Evolutionary conservation across 805 yeast species (phyloP).

Genomic region (Helenozyma rhizophorensis): DNA sequence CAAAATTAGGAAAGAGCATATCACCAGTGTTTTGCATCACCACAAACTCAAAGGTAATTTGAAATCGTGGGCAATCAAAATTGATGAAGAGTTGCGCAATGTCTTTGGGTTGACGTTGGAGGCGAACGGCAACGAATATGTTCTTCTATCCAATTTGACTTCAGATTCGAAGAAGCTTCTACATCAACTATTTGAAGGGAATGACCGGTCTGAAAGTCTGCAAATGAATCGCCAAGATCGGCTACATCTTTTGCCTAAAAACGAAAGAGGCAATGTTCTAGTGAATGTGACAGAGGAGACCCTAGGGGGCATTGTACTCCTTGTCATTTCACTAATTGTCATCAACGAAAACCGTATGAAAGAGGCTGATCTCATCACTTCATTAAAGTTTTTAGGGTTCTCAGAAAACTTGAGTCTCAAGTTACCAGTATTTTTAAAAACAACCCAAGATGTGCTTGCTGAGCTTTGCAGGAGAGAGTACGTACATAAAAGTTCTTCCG

Average conservation of each 20-base stretch:
- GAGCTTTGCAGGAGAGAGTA: conserved; percentile 31
- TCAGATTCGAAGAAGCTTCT: conserved; percentile 19
- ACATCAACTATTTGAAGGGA: conserved; percentile 21
- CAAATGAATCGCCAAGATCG: conserved; percentile 1
- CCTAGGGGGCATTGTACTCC: conserved; percentile 26
- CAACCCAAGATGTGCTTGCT: conserved; percentile 18
- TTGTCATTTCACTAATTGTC: conserved; percentile 26
- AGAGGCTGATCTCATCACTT: conserved; percentile 21
- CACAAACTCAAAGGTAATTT: conserved; percentile 15
- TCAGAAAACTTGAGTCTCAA: conserved; percentile 15
- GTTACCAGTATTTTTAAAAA: conserved; percentile 20
- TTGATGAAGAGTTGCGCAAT: conserved; percentile 15
- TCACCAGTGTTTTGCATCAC: conserved; percentile 8
- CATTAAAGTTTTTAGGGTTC: conserved; percentile 23
- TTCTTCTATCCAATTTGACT: conserved; percentile 19
- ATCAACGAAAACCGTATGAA: conserved; percentile 28
- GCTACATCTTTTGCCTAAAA: conserved; percentile 19
- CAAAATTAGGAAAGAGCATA: conserved; percentile 12
- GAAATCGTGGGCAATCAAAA: conserved; percentile 18
- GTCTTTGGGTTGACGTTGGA: conserved; percentile 26
- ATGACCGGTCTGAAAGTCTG: conserved; percentile 1
- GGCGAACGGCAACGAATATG: conserved; percentile 13
- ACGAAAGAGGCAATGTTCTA: conserved; percentile 15
- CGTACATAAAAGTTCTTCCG: conserved; percentile 14
- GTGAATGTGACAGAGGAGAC: conserved; percentile 24